Evolutionary conservation across 1,284 basidiomycete species (phyloP), one percentile per base, ranked within the genome.

Genomic region (Erythrobasidium hasegawianum): DNA sequence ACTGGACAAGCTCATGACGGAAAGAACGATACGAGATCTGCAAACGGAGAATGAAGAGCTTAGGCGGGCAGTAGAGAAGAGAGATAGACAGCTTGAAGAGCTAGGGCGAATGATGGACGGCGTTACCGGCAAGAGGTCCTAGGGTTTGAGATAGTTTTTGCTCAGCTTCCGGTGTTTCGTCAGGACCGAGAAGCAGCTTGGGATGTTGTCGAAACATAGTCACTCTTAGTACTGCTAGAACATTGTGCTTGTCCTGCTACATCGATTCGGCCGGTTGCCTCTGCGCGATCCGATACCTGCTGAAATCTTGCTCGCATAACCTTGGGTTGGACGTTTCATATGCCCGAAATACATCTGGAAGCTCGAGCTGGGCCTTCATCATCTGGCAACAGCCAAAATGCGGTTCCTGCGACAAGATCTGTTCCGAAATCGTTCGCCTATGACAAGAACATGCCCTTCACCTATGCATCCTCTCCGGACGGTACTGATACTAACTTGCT

Each of bases 1-100:
- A n/a, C 80, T 94, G 41, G 90, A 94, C 80, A 93, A 93, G 78
- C 77, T 93, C 49, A 80, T 93, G 61, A 91, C 90, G 87, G 90
- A 94, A 75, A 90, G 93, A 77, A 88, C 75, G 4, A 68, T 77
- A 64, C 71, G 72, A 43, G 78, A 78, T 57, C 65, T 76, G 38
- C 71, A 75, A 66, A 65, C 72, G 49, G 75, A 76, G 67, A 61
- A 70, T 16, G 75, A 75, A 14, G 64, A 72, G 40, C 66, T 76
- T 41, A 67, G 72, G 20, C 69, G 68, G 14, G 69, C 73, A 65
- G 27, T 59, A 27, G 49, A 64, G 38, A 49, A 60, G 40, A 41
- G 54, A 22, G 61, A 64, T 33, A 27, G 40, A 3, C 52, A 64
- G 52, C 57, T 60, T 16, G 52, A 59, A 38, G 69, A 50, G 56